Evolutionary conservation across 768 basidiomycete species (phyloP), one percentile per base, ranked within the genome.

Genomic region (Suillus placidus): DNA sequence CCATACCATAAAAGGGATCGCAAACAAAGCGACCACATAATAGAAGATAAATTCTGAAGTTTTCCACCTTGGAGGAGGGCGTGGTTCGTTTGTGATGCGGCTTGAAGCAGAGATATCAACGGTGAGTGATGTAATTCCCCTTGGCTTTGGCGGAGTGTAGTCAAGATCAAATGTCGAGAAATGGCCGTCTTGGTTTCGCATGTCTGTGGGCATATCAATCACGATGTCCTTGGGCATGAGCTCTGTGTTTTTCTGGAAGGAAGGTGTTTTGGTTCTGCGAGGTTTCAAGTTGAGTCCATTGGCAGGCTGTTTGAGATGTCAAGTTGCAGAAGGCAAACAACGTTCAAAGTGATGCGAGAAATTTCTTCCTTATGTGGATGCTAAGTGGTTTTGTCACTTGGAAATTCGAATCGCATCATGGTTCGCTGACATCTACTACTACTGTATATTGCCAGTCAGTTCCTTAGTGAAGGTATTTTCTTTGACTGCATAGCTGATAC

Each of bases 11-110:
- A 87, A 69, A 4, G 91, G 89, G 37, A 98, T 77, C 8, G 84
- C 88, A 26, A 89, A 60, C 16, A 80, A 73, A 14, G 88, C 85
- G 2, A 89, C 80, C 38, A 87, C 67, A 67, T 81, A 88, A 77
- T 98, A 99, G 47, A 90, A 70, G 68, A 85, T 81, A 79, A 97
- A 98, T 74, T 99, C 97, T 12, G 80, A 74, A 0, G 93, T 91
- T 51, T 76, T 80, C 97, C 96, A 98, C 78, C 92, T 80, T 30
- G 91, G 70, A 3, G 81, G 80, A 3, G 80, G 76, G 30, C 71
- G 67, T 40, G 68, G 66, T 32, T 69, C 63, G 60, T 74, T 75
- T 23, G 70, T 65, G 13, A 74, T 74, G 12, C 64, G 66, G n/a
- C 70, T 57, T 1, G 84, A 74, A 20, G 82, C 76, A 0, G 89